Conservation (phyloP, 352 stramenopile genomes). For the Phytophthora uliginosa region DNA sequence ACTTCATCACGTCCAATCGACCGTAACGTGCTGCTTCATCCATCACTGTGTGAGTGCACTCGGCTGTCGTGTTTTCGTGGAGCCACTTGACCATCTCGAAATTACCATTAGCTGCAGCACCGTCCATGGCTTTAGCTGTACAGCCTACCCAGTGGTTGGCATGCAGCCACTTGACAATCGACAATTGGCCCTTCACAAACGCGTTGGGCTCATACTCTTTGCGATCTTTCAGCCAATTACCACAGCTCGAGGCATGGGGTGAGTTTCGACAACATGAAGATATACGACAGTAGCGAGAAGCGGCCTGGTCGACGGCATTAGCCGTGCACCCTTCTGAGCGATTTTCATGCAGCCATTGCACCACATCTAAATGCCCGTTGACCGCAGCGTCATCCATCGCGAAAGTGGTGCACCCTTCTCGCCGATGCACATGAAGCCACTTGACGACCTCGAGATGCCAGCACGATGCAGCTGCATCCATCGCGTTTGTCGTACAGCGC, state of each 20-base stretch:
- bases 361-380: neutral
- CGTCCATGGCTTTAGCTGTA: neutral
- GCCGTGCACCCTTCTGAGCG: constrained; percentile 1
- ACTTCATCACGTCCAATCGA: neutral
- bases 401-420: neutral
- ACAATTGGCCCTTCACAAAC: constrained; percentile 1
- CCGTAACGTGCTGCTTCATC: neutral
- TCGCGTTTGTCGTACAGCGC: neutral
- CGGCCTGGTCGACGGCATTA: neutral
- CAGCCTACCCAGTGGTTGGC: neutral
- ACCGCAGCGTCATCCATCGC: constrained; percentile 6
- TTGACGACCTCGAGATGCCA: neutral
- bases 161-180: constrained; percentile 1
- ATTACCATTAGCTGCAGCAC: neutral
- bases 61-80: neutral
- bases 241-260: neutral
- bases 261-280: constrained; percentile 2
- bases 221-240: neutral
- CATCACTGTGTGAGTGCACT: neutral
- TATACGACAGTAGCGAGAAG: constrained; percentile 1
- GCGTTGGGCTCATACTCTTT: neutral
- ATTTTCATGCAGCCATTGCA: constrained; percentile 9
- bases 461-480: constrained; percentile 8
- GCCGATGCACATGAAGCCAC: constrained; percentile 3
- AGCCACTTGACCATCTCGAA: constrained; percentile 2